Conservation (phyloP, 176 grass and related monocot genomes). For the Eleusine indica region DNA sequence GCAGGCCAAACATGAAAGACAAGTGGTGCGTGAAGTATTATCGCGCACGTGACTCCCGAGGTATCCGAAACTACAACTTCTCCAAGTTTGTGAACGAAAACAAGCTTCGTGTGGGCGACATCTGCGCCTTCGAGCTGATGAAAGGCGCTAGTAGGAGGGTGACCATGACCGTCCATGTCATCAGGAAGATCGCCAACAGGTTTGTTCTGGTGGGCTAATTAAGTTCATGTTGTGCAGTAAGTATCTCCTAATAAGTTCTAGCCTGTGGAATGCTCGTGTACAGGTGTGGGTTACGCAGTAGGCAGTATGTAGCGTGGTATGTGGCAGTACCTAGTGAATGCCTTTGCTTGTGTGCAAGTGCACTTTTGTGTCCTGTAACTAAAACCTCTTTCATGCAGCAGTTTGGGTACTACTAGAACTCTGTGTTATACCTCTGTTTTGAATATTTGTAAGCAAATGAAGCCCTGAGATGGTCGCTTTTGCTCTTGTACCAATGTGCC, state of each 20-base stretch:
- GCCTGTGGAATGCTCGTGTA: too few relatives aligned
- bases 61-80: neutral
- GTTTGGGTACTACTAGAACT: neutral
- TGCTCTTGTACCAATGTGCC: neutral
- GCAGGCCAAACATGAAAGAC: constrained; percentile 6
- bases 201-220: constrained; percentile 6
- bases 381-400: neutral
- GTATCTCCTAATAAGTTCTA: too few relatives aligned
- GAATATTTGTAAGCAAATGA: neutral
- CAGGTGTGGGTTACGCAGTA: too few relatives aligned
- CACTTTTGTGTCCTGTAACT: neutral
- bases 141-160: constrained; percentile 6
- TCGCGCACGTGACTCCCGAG: neutral
- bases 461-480: neutral
- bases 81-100: constrained; percentile 26
- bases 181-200: neutral
- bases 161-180: constrained; percentile 34
- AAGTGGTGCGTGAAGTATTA: constrained; percentile 25
- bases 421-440: neutral
- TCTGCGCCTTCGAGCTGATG: constrained; percentile 53
- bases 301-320: too few relatives aligned
- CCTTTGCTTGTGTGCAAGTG: neutral
- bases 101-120: constrained; percentile 9
- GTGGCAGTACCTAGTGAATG: too few relatives aligned
- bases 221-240: neutral